phyloP scores from a whole-genome alignment of 2,329 filamentous ascomycete species.

The Aspergillus calidoustus region DNA sequence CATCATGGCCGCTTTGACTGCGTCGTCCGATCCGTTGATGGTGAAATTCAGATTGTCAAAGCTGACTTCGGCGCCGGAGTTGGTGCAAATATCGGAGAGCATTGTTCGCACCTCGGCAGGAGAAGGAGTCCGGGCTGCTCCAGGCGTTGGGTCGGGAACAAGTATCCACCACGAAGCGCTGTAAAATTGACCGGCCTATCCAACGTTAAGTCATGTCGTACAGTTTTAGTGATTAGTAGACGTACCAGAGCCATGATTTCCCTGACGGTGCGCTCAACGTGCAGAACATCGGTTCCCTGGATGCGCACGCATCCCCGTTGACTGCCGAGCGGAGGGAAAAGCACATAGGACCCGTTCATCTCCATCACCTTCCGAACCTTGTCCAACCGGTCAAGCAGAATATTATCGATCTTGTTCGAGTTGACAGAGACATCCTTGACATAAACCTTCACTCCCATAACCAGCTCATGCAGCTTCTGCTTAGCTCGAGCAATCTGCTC shows the following conservation, averaged over 20 bases:
- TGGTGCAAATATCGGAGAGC: slow-evolving; percentile 93
- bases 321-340: slow-evolving; percentile 86
- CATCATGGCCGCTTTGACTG: slow-evolving; percentile 91
- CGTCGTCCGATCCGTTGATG: slow-evolving; percentile 93
- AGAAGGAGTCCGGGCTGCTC: slow-evolving; percentile 63
- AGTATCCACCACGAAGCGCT: slow-evolving; percentile 95
- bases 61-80: slow-evolving; percentile 90
- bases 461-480: slow-evolving; percentile 85
- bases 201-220: slow-evolving; percentile 9
- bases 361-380: slow-evolving; percentile 99
- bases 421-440: slow-evolving; percentile 93
- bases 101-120: slow-evolving; percentile 80
- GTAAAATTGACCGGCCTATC: slow-evolving; percentile 94
- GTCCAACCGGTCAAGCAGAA: slow-evolving; percentile 86
- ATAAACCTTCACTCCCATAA: slow-evolving; percentile 77
- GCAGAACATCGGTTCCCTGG: slow-evolving; percentile 89
- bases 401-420: slow-evolving; percentile 91
- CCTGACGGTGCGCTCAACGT: slow-evolving; percentile 91
- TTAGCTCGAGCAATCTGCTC: slow-evolving; percentile 88
- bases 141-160: slow-evolving; percentile 68
- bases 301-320: slow-evolving; percentile 84
- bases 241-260: slow-evolving; percentile 92
- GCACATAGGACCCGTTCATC: slow-evolving; percentile 90
- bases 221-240: slow-evolving; percentile 18
- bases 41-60: slow-evolving; percentile 95